Conservation (phyloP, 2,329 filamentous ascomycete genomes). For the Cladosporium cucumerinum region DNA sequence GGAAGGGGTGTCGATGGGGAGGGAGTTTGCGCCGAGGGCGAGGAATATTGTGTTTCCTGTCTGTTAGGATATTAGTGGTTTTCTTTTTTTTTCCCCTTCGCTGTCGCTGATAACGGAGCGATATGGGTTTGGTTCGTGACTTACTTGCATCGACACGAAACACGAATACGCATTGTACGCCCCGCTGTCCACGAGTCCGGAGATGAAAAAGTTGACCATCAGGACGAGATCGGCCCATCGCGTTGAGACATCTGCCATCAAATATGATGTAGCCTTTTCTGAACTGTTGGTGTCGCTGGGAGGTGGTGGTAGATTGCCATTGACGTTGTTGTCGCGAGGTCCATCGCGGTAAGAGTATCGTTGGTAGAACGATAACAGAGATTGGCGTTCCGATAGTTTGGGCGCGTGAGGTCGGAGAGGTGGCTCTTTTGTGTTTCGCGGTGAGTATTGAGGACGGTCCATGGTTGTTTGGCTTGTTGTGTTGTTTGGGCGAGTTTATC, state of each 20-base stretch:
- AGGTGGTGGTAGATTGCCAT: neutral
- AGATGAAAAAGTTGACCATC: slow-evolving; percentile 68
- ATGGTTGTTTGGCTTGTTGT: neutral
- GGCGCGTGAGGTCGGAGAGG: slow-evolving; percentile 7
- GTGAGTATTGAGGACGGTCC: neutral
- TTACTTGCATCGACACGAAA: slow-evolving; percentile 73
- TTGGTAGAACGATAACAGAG: slow-evolving; percentile 10
- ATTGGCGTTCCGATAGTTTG: slow-evolving; percentile 1
- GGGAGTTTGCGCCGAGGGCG: slow-evolving; percentile 58
- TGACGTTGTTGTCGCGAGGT: neutral
- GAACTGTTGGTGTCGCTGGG: neutral
- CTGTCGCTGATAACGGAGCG: too few species aligned
- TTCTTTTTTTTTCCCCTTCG: too few species aligned
- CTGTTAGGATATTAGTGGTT: neutral
- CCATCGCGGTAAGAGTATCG: slow-evolving; percentile 12
- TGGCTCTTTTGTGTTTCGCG: neutral
- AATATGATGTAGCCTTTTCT: slow-evolving; percentile 10
- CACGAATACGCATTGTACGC: slow-evolving; percentile 72
- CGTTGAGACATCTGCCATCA: slow-evolving; percentile 16
- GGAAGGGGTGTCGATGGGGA: slow-evolving; percentile 37
- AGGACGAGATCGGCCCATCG: slow-evolving; percentile 63
- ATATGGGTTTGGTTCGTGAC: too few species aligned
- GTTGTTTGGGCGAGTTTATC: neutral
- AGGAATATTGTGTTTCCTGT: slow-evolving; percentile 70
- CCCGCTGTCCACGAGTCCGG: slow-evolving; percentile 70